Evolutionary conservation across 2,329 filamentous ascomycete genomes (phyloP).

Genomic region (Sarocladiaceae sp.): DNA sequence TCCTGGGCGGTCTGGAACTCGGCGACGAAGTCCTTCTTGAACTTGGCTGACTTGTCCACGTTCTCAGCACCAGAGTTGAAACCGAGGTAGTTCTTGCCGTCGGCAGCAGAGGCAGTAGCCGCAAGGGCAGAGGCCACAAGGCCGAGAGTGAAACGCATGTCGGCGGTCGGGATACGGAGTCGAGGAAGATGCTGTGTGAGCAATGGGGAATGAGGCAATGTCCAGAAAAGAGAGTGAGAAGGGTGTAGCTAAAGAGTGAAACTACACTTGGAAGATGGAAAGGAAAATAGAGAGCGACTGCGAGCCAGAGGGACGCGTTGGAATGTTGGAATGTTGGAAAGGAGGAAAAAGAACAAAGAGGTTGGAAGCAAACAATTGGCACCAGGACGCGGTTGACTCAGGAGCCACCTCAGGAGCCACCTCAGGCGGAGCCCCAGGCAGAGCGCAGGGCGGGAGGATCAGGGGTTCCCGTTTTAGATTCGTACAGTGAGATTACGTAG

Average conservation of each 20-base stretch:
- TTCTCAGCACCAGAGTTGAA: constrained; percentile 46
- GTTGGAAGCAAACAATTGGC: neutral
- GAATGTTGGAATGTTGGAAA: neutral
- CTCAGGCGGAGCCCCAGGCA: too few relatives aligned
- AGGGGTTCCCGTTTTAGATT: too few relatives aligned
- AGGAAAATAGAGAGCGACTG: constrained; percentile 20
- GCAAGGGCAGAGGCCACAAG: constrained; percentile 33
- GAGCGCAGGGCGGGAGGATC: too few relatives aligned
- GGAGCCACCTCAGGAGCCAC: too few relatives aligned
- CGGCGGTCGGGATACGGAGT: constrained; percentile 12
- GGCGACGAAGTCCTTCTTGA: constrained; percentile 40
- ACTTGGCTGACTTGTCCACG: constrained; percentile 43
- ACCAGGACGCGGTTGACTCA: neutral
- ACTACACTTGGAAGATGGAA: constrained; percentile 11
- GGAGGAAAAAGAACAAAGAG: neutral
- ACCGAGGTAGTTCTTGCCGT: constrained; percentile 42
- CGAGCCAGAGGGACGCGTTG: neutral
- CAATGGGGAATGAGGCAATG: constrained; percentile 15
- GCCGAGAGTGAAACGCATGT: constrained; percentile 34
- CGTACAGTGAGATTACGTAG: too few relatives aligned
- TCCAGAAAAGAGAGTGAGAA: constrained; percentile 13
- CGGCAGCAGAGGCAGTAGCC: constrained; percentile 30
- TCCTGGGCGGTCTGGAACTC: constrained; percentile 37
- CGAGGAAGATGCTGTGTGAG: constrained; percentile 1
- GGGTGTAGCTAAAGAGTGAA: constrained; percentile 3